A percentile compares a stretch with the other conserved stretches of the same genome.
These are phyloP conservation scores for Fennellomyces sp. DNA, from an alignment of 371 early-diverging fungal genomes.

Conservation along the genomic window DNA sequence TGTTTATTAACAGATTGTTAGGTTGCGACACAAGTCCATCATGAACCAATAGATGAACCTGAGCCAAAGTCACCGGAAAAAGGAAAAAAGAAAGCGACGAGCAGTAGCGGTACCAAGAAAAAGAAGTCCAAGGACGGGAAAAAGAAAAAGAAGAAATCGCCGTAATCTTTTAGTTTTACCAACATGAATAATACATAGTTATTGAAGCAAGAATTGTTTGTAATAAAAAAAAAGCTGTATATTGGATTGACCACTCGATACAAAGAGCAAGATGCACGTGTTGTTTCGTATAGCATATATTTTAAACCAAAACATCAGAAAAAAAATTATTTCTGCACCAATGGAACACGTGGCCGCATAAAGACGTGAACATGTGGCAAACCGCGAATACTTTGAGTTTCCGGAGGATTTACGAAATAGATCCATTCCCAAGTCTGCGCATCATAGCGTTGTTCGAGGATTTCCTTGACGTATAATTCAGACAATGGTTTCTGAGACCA, in stretches of 20 bases:
- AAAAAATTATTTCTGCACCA: too few relatives aligned
- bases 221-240: too few relatives aligned
- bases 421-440: slow-evolving; percentile 33
- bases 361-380: slow-evolving; percentile 50
- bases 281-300: too few relatives aligned
- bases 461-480: slow-evolving; percentile 19
- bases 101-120: not conserved
- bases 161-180: not conserved
- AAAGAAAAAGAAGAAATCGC: slow-evolving; percentile 4
- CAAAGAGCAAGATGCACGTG: too few relatives aligned
- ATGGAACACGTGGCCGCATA: slow-evolving; percentile 35
- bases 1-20: too few relatives aligned
- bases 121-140: slow-evolving; percentile 1
- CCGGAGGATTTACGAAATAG: slow-evolving; percentile 49
- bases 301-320: too few relatives aligned
- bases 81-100: slow-evolving; percentile 4
- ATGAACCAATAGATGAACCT: not conserved
- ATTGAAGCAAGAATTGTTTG: too few relatives aligned
- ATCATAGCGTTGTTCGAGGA: slow-evolving; percentile 31
- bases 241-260: too few relatives aligned
- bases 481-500: slow-evolving; percentile 57
- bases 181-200: too few relatives aligned
- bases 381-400: slow-evolving; percentile 35
- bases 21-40: not conserved
- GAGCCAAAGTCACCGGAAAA: not conserved